These are phyloP conservation scores for Taphrina confusa DNA, from an alignment of 1,139 yeast genomes.

Conservation along the genomic window DNA sequence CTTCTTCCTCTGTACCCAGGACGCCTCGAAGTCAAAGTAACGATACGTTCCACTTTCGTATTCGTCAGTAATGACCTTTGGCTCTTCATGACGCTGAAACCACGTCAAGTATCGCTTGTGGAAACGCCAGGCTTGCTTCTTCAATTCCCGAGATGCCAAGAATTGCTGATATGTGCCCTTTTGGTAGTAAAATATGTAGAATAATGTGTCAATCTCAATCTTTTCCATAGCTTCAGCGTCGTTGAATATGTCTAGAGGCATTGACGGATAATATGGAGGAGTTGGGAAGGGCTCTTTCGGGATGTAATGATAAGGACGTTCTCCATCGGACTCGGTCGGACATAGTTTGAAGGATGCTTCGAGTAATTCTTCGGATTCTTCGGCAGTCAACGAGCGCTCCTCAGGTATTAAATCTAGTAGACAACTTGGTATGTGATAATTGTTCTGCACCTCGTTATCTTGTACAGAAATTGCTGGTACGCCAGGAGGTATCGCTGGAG, in stretches of 20 bases:
- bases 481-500: neutral
- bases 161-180: conserved; percentile 71
- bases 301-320: conserved; percentile 75
- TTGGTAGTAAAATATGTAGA: conserved; percentile 85
- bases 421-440: conserved; percentile 32
- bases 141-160: conserved; percentile 74
- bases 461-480: neutral
- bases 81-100: conserved; percentile 70
- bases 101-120: conserved; percentile 77
- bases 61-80: conserved; percentile 52
- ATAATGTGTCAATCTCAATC: conserved; percentile 83
- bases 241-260: conserved; percentile 57
- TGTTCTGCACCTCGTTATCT: neutral
- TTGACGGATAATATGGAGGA: conserved; percentile 87
- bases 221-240: conserved; percentile 59
- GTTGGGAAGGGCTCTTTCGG: conserved; percentile 90
- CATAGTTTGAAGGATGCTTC: conserved; percentile 81
- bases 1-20: conserved; percentile 80
- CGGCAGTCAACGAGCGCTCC: conserved; percentile 17
- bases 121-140: conserved; percentile 83
- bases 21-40: conserved; percentile 84
- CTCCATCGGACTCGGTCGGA: conserved; percentile 92
- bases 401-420: conserved; percentile 18
- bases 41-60: conserved; percentile 62
- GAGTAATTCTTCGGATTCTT: conserved; percentile 47